Percentiles rank a stretch among this genome's conserved stretches.
These are phyloP conservation scores for Solanum chiquidenum DNA, from an alignment of 257 asterid genomes.

Conservation along the genomic window DNA sequence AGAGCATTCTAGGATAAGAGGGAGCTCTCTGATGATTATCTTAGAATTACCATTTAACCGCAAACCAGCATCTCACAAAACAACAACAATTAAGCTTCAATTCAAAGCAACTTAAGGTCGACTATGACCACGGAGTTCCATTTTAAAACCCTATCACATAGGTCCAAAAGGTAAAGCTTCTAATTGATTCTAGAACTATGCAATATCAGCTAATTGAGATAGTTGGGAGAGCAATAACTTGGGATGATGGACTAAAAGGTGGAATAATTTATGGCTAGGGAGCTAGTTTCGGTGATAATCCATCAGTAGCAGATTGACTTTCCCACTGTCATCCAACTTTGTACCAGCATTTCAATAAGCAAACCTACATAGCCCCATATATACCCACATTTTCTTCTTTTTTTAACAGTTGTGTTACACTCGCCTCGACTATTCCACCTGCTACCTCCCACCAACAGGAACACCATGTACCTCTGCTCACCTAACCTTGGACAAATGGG, in stretches of 20 bases:
- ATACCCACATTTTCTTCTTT: not conserved
- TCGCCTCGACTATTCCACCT: not conserved
- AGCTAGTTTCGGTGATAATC: not conserved
- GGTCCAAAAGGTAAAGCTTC: not conserved
- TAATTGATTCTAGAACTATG: not conserved
- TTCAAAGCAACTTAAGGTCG: not conserved
- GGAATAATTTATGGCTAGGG: not conserved
- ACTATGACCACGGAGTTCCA: not conserved
- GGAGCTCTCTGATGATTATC: not conserved
- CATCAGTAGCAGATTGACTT: not conserved
- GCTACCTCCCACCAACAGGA: not conserved
- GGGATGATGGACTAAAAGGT: not conserved
- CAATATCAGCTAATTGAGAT: not conserved
- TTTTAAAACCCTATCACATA: not conserved
- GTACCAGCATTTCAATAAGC: not conserved
- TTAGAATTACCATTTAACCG: not conserved
- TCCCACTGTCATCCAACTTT: not conserved
- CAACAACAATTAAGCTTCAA: not conserved
- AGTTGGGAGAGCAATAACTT: not conserved
- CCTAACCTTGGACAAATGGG: not conserved
- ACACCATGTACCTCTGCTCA: not conserved
- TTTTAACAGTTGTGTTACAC: not conserved
- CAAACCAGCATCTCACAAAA: not conserved
- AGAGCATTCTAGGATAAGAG: not conserved
- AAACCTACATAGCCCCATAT: not conserved